These are phyloP conservation scores for Berberis thunbergii DNA, from an alignment of 164 flowering plant species.

Conservation along the genomic window DNA sequence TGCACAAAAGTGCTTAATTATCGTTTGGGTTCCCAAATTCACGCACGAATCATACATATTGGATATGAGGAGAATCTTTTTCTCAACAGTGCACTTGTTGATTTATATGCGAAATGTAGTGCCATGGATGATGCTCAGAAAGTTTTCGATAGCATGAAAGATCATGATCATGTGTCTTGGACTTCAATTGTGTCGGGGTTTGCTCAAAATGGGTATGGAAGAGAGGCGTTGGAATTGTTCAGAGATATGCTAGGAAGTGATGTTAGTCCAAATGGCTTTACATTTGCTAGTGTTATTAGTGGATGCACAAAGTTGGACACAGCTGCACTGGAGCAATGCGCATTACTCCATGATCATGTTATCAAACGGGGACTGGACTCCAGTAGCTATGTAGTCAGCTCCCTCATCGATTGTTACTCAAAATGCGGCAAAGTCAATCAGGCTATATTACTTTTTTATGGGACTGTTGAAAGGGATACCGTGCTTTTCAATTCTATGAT, in stretches of 20 bases:
- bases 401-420: slow-evolving; percentile 39
- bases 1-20: slow-evolving; percentile 15
- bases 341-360: slow-evolving; percentile 35
- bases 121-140: slow-evolving; percentile 22
- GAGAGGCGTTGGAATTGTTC: slow-evolving; percentile 32
- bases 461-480: slow-evolving; percentile 19
- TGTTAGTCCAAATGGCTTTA: slow-evolving; percentile 31
- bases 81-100: slow-evolving; percentile 32
- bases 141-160: slow-evolving; percentile 28
- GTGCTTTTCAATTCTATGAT: slow-evolving; percentile 36
- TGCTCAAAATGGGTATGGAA: slow-evolving; percentile 29
- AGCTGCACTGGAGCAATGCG: slow-evolving; percentile 8
- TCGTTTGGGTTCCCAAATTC: slow-evolving; percentile 33
- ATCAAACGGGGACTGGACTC: slow-evolving; percentile 27
- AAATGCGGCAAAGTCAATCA: slow-evolving; percentile 26
- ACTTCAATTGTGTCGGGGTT: slow-evolving; percentile 35
- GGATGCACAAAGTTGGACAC: slow-evolving; percentile 18
- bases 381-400: slow-evolving; percentile 28
- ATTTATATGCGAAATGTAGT: slow-evolving; percentile 33
- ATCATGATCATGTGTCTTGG: slow-evolving; percentile 41
- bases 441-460: slow-evolving; percentile 24
- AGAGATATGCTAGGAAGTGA: slow-evolving; percentile 25
- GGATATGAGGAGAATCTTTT: slow-evolving; percentile 25
- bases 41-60: slow-evolving; percentile 20
- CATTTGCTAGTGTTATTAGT: slow-evolving; percentile 29